Evolutionary conservation across 2,329 filamentous ascomycete genomes (phyloP), one percentile per base, ranked within the genome.

Genomic region (Sarocladiaceae sp.): DNA sequence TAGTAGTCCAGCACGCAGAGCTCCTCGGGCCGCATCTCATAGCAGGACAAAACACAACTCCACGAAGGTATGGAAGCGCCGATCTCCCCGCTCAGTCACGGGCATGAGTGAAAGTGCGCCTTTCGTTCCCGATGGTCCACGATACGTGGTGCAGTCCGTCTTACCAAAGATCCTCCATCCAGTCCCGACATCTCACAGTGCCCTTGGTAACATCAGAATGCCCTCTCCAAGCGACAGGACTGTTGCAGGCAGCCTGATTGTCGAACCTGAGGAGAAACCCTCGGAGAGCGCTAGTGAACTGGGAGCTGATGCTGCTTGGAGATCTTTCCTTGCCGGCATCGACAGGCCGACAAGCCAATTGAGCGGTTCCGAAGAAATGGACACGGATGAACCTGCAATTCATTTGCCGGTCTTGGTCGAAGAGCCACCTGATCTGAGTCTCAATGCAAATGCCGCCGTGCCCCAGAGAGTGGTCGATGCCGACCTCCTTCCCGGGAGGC

Each of bases 111-210:
- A 20, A 10, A 7, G 5, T 17, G 6, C 17, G 20, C 4, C 20
- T 26, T 26, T 44, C 17, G 40, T 28, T 10, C 4, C 11, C 23
- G 52, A 61, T 20, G 53, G 56, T 18, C 55, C 56, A 3, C 52
- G 42, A 50, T 54, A 56, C 17, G 18, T 60, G n/a, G 52, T 57
- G 2, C 52, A 40, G 4, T 57, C 59, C 8, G 54, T 26, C 8
- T 23, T 52, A 4, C 54, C 56, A 10, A 33, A 50, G 26, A 57
- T 64, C n/a, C 53, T 63, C 23, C 62, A 67, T 13, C 64, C 65
- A 26, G n/a, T 50, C 51, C 11, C 20, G 26, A 2, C 25, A 59
- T n/a, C 40, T 60, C 20, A 51, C 54, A 26, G 26, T 23, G 35
- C 15, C 15, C 23, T 28, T n/a, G 25, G 22, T n/a, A 5, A 20